These are phyloP conservation scores for Pisolithus marmoratus DNA, from an alignment of 768 basidiomycete genomes.

Conservation along the genomic window DNA sequence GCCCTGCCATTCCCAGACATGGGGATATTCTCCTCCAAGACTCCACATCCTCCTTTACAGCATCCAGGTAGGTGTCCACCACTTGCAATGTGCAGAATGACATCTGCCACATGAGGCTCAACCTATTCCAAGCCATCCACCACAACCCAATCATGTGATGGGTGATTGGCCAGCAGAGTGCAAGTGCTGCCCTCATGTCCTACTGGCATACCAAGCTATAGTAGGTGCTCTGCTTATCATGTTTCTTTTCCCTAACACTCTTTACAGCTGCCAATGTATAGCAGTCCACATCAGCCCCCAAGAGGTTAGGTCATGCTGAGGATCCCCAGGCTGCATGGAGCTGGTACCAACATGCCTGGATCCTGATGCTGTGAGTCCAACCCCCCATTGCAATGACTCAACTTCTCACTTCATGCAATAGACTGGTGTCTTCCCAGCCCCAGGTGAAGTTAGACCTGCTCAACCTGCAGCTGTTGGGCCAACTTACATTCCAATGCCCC, in stretches of 20 bases:
- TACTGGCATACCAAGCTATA: conserved; percentile 14
- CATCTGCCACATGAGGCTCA: conserved; percentile 1
- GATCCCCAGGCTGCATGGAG: conserved; percentile 11
- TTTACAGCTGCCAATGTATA: conserved; percentile 15
- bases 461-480: conserved; percentile 21
- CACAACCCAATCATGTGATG: not conserved
- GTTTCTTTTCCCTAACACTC: conserved; percentile 2
- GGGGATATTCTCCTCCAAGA: conserved; percentile 17
- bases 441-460: conserved; percentile 14
- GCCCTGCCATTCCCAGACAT: conserved; percentile 25
- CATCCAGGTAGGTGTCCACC: conserved; percentile 9
- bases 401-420: conserved; percentile 5
- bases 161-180: conserved; percentile 8
- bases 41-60: conserved; percentile 5
- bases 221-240: conserved; percentile 7
- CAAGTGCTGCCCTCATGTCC: conserved; percentile 13
- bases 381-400: not conserved
- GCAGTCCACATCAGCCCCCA: conserved; percentile 16
- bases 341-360: conserved; percentile 20
- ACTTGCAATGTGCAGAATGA: not conserved
- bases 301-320: conserved; percentile 14
- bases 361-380: conserved; percentile 13
- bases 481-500: conserved; percentile 41
- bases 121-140: conserved; percentile 5
- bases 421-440: conserved; percentile 21